Evolutionary conservation across 345 rosid species (phyloP).

Genomic region (Linum lewisii): DNA sequence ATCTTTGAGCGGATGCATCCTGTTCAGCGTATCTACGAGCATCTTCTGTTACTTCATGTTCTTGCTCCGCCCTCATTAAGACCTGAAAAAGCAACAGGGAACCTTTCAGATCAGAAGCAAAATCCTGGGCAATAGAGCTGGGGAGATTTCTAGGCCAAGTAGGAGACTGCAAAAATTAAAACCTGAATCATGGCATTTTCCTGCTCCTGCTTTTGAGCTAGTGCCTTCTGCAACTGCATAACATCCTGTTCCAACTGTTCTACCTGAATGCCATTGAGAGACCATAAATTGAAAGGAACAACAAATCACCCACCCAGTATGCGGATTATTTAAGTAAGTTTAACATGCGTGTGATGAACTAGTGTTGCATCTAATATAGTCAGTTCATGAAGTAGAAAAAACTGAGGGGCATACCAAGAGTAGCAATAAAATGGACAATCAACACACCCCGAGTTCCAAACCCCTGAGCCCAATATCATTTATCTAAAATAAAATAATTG

Average conservation of each 20-base stretch:
- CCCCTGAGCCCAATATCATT: too few species aligned
- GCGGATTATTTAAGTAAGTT: not conserved
- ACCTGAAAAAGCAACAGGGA: slow-evolving; percentile 38
- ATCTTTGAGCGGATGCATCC: slow-evolving; percentile 96
- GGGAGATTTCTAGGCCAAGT: slow-evolving; percentile 10
- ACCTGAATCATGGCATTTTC: slow-evolving; percentile 99
- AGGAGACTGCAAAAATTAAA: slow-evolving; percentile 10
- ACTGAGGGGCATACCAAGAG: too few species aligned
- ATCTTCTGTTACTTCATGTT: slow-evolving; percentile 91
- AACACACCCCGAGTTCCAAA: too few species aligned
- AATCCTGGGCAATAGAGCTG: not conserved
- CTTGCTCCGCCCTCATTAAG: slow-evolving; percentile 98
- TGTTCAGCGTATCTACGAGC: slow-evolving; percentile 98
- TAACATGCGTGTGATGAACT: not conserved
- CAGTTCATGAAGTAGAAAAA: too few species aligned
- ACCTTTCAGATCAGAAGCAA: slow-evolving; percentile 8
- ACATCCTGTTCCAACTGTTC: slow-evolving; percentile 82
- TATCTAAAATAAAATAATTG: too few species aligned
- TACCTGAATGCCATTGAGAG: slow-evolving; percentile 45
- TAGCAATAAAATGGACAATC: too few species aligned
- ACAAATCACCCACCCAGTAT: not conserved
- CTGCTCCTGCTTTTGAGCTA: slow-evolving; percentile 97
- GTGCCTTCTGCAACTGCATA: slow-evolving; percentile 56
- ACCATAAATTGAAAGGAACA: slow-evolving; percentile 5
- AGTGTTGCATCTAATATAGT: not conserved